Evolutionary conservation across 768 basidiomycete species (phyloP).

Genomic region (Termitomyces sp.): DNA sequence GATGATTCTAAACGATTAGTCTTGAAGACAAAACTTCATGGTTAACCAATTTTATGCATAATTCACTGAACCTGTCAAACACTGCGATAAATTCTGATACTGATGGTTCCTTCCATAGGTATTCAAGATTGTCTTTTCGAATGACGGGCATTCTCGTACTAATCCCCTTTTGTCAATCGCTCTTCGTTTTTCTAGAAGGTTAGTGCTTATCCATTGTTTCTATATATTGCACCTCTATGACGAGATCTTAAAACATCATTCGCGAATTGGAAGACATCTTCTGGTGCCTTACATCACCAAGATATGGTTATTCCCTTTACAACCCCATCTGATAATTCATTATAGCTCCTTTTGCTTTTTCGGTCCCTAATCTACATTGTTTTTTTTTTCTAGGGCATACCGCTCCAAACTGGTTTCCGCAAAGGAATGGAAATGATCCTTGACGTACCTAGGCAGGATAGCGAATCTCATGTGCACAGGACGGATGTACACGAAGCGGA

Average conservation of each 20-base stretch:
- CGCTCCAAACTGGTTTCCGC: constrained; percentile 74
- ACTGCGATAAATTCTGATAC: background rate
- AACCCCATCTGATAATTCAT: constrained; percentile 60
- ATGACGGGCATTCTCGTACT: constrained; percentile 8
- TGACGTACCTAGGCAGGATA: constrained; percentile 35
- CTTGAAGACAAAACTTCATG: constrained; percentile 61
- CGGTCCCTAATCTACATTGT: constrained; percentile 2
- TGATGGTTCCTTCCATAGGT: constrained; percentile 17
- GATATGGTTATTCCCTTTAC: constrained; percentile 55
- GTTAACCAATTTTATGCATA: constrained; percentile 3
- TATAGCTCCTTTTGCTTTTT: background rate
- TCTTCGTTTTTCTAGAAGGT: constrained; percentile 28
- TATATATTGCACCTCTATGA: constrained; percentile 26
- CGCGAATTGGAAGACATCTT: constrained; percentile 57
- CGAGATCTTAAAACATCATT: constrained; percentile 59
- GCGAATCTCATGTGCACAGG: constrained; percentile 18
- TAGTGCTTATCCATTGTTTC: constrained; percentile 16
- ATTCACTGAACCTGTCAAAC: background rate
- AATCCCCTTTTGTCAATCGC: constrained; percentile 4
- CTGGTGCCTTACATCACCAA: constrained; percentile 57
- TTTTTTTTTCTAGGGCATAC: constrained; percentile 42
- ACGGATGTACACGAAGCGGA: constrained; percentile 59
- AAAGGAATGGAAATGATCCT: constrained; percentile 78
- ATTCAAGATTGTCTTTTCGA: constrained; percentile 2
- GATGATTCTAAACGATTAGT: constrained; percentile 88